Percentiles rank a stretch among this genome's conserved stretches.
These are phyloP conservation scores for Leucaena leucocephala DNA, from an alignment of 306 rosid species.

Conservation along the genomic window DNA sequence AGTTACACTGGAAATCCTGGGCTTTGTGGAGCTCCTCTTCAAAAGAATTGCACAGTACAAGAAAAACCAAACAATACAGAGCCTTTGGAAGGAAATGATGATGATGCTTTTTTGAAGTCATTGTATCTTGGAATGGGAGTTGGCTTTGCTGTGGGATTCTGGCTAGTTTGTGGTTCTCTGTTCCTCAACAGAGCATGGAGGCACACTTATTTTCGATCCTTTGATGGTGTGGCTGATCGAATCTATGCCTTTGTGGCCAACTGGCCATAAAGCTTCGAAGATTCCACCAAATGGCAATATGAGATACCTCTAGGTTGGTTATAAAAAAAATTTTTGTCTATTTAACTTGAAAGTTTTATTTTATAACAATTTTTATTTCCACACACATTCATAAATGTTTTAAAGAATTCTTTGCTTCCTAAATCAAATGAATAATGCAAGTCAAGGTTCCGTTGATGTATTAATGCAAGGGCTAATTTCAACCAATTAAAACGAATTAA, in stretches of 20 bases:
- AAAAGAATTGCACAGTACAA: neutral
- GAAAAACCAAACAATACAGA: neutral
- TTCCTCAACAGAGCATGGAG: neutral
- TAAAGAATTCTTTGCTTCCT: neutral
- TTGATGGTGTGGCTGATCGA: neutral
- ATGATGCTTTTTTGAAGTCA: neutral
- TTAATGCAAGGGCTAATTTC: neutral
- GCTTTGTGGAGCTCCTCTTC: neutral
- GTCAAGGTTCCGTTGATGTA: neutral
- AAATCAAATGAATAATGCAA: neutral
- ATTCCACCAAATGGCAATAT: neutral
- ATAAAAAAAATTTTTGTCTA: neutral
- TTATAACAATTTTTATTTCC: neutral
- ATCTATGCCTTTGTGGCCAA: neutral
- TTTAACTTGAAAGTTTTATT: neutral
- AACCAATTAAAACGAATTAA: too few relatives aligned
- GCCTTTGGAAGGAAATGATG: neutral
- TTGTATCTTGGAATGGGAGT: neutral
- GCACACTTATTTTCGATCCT: neutral
- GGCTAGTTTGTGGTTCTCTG: neutral
- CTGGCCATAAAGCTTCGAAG: neutral
- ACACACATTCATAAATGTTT: neutral
- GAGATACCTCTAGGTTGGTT: neutral
- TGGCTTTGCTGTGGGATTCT: neutral
- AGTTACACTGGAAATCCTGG: neutral